phyloP scores from a whole-genome alignment of 2,329 filamentous ascomycete species.

The Plectosphaerella sp. region DNA sequence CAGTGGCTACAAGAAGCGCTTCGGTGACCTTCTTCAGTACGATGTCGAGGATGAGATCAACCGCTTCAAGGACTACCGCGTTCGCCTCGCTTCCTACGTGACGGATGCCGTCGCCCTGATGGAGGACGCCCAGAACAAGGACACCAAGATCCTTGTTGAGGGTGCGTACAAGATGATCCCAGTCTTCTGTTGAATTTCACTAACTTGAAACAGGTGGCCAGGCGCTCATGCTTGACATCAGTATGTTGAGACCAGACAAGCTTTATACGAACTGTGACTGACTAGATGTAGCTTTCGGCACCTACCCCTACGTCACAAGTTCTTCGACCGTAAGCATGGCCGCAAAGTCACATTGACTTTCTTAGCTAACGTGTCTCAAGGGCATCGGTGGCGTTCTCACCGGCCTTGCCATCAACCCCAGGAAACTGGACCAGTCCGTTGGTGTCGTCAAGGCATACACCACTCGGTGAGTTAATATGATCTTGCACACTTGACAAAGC shows the following conservation, averaged over 20 bases:
- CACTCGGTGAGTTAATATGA: conserved; percentile 56
- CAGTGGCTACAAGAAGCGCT: conserved; percentile 61
- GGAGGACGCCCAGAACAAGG: conserved; percentile 51
- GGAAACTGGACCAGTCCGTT: conserved; percentile 54
- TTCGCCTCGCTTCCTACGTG: conserved; percentile 36
- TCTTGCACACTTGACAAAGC: conserved; percentile 36
- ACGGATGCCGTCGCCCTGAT: conserved; percentile 66
- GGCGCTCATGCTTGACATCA: conserved; percentile 52
- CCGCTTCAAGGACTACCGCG: conserved; percentile 7
- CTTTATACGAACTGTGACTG: not conserved
- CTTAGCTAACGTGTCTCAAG: not conserved
- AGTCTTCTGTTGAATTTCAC: not conserved
- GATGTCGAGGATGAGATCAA: conserved; percentile 66
- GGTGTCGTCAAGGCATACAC: conserved; percentile 62
- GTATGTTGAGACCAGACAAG: conserved; percentile 1
- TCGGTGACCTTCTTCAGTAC: conserved; percentile 60
- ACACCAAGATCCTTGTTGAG: conserved; percentile 61
- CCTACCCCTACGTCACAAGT: conserved; percentile 40
- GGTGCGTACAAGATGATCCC: conserved; percentile 27
- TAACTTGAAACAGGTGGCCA: conserved; percentile 35
- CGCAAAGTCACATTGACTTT: no score
- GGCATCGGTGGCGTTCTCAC: conserved; percentile 12
- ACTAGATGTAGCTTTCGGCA: conserved; percentile 36
- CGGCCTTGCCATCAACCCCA: conserved; percentile 53
- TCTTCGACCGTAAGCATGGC: not conserved